Evolutionary conservation across 2,329 filamentous ascomycete genomes (phyloP).

Genomic region (Eurotiales sp.): DNA sequence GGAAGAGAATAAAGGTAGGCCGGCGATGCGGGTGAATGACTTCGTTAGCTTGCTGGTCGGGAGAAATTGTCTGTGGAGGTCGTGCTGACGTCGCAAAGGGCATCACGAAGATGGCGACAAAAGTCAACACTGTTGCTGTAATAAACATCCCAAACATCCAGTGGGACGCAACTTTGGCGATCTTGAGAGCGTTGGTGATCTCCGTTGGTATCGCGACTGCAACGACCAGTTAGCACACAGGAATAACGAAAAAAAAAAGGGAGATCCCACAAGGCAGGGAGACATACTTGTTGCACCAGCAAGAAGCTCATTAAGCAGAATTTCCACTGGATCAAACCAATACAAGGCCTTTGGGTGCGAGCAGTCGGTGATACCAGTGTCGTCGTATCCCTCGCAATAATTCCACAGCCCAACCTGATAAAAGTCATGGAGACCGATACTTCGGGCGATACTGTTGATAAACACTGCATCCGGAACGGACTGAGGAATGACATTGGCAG

Average conservation of each 20-base stretch:
- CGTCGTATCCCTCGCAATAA: conserved; percentile 81
- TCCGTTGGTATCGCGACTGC: conserved; percentile 70
- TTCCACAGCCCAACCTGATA: conserved; percentile 91
- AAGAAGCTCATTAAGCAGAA: conserved; percentile 75
- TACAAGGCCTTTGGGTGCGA: conserved; percentile 67
- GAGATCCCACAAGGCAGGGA: too few relatives aligned
- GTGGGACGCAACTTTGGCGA: conserved; percentile 71
- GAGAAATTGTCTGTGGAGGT: conserved; percentile 30
- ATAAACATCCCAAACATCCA: conserved; percentile 92
- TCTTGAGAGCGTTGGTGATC: conserved; percentile 67
- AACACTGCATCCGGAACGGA: conserved; percentile 68
- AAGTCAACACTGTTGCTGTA: conserved; percentile 64
- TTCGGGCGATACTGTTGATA: conserved; percentile 83
- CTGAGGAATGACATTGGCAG: conserved; percentile 74
- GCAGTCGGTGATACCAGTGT: conserved; percentile 67
- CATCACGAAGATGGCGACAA: conserved; percentile 65
- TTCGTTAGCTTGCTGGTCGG: conserved; percentile 25
- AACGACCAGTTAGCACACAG: conserved; percentile 1
- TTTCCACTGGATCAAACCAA: conserved; percentile 87
- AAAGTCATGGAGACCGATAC: conserved; percentile 86
- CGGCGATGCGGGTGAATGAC: conserved; percentile 33
- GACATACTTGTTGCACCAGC: conserved; percentile 68
- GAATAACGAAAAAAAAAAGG: not conserved
- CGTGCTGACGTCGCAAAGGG: conserved; percentile 49
- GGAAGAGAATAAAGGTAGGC: conserved; percentile 34